These are phyloP conservation scores for Paramecium tetraurelia DNA, from an alignment of 73 alveolate genomes.

Conservation along the genomic window DNA sequence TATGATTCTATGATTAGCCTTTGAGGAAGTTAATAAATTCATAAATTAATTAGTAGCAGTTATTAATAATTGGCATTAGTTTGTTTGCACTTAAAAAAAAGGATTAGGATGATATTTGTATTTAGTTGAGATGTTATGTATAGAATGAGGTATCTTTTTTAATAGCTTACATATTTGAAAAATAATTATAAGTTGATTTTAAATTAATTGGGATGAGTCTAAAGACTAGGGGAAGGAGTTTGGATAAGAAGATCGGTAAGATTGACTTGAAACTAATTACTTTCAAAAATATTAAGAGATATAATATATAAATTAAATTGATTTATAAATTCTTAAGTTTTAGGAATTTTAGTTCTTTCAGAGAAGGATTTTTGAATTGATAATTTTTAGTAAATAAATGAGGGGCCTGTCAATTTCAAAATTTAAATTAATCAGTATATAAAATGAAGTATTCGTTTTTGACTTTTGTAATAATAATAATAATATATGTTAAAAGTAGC, in stretches of 20 bases:
- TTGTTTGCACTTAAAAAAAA: too few species aligned
- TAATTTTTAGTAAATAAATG: background rate
- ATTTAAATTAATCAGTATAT: background rate
- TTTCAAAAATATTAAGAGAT: background rate
- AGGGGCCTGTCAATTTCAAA: background rate
- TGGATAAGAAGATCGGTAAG: too few species aligned
- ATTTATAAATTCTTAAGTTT: background rate
- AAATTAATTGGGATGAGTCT: background rate
- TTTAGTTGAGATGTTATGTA: too few species aligned
- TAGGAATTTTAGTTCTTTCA: background rate
- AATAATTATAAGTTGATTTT: too few species aligned
- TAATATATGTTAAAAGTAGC: constrained; percentile 13
- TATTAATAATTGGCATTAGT: too few species aligned
- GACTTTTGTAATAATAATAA: background rate
- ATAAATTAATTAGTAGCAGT: background rate
- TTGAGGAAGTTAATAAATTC: background rate
- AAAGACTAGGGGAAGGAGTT: background rate
- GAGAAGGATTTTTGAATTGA: background rate
- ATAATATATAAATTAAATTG: background rate
- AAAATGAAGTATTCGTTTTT: constrained; percentile 40
- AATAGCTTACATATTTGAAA: too few species aligned
- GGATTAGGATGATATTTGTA: too few species aligned
- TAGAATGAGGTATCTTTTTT: too few species aligned
- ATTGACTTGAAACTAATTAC: too few species aligned
- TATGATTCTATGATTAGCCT: background rate